Percentiles rank a stretch among this genome's conserved stretches.
These are phyloP conservation scores for Gastrolobium bilobum DNA, from an alignment of 306 rosid genomes.

Conservation along the genomic window DNA sequence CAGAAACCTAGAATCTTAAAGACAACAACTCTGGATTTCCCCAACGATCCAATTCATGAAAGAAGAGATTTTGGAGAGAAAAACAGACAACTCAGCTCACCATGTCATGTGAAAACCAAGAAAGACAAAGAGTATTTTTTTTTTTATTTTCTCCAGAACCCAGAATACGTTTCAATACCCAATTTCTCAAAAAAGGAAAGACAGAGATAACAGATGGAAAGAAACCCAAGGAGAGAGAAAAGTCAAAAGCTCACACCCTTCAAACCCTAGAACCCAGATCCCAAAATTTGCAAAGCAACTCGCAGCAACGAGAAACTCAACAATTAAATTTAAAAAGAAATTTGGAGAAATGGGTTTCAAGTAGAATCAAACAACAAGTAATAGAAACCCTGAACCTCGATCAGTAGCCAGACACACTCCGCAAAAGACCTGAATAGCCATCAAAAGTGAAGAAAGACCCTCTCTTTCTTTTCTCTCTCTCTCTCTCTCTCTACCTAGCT, in stretches of 20 bases:
- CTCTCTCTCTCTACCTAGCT: slow-evolving; percentile 1
- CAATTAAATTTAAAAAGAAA: background rate
- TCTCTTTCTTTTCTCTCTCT: slow-evolving; percentile 29
- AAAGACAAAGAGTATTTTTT: background rate
- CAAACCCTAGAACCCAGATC: slow-evolving; percentile 88
- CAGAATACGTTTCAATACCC: slow-evolving; percentile 35
- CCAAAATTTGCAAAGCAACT: slow-evolving; percentile 55
- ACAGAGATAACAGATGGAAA: slow-evolving; percentile 31
- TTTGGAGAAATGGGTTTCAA: slow-evolving; percentile 39
- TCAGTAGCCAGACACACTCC: slow-evolving; percentile 48
- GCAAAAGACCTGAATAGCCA: slow-evolving; percentile 51
- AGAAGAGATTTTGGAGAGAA: background rate
- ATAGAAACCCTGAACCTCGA: slow-evolving; percentile 7
- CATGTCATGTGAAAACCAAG: slow-evolving; percentile 44
- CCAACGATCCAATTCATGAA: slow-evolving; percentile 32
- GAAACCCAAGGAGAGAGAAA: slow-evolving; percentile 47
- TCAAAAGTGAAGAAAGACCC: slow-evolving; percentile 31
- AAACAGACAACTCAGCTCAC: slow-evolving; percentile 25
- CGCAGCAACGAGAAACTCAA: slow-evolving; percentile 35
- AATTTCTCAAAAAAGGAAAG: slow-evolving; percentile 44
- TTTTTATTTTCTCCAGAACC: background rate
- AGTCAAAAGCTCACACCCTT: slow-evolving; percentile 62
- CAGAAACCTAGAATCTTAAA: slow-evolving; percentile 32
- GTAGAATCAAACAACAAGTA: slow-evolving; percentile 42
- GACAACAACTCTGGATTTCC: slow-evolving; percentile 25